Conservation (phyloP, 2,329 filamentous ascomycete genomes). For the Fusarium sp. region DNA sequence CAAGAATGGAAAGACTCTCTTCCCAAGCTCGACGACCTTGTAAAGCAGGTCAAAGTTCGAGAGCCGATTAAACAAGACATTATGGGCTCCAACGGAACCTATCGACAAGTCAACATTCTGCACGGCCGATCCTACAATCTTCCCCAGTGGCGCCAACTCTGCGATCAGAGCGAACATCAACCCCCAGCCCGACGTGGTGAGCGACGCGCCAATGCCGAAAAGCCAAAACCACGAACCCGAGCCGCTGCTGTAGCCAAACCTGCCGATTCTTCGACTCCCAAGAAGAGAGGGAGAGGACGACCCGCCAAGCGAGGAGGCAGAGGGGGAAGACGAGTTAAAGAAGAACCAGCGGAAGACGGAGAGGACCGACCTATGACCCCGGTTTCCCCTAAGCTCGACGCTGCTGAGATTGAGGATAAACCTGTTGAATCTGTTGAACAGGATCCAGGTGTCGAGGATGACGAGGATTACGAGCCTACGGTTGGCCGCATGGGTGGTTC, state of each 20-base stretch:
- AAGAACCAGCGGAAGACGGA: conserved; percentile 56
- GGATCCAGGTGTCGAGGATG: conserved; percentile 62
- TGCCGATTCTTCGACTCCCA: conserved; percentile 54
- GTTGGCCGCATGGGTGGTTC: conserved; percentile 65
- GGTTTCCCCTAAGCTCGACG: conserved; percentile 65
- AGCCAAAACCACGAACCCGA: conserved; percentile 62
- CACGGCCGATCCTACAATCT: conserved; percentile 97
- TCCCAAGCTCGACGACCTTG: conserved; percentile 83
- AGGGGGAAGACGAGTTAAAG: conserved; percentile 57
- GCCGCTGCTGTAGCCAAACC: conserved; percentile 53
- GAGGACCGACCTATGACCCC: conserved; percentile 73
- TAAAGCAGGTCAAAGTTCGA: conserved; percentile 93
- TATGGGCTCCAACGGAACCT: conserved; percentile 93
- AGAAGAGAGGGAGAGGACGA: conserved; percentile 59
- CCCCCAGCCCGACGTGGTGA: conserved; percentile 92
- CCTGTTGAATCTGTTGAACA: conserved; percentile 66
- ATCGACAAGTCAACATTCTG: conserved; percentile 96
- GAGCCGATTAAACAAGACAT: conserved; percentile 99
- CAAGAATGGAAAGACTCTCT: conserved; percentile 91
- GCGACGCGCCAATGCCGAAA: conserved; percentile 74
- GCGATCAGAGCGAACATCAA: conserved; percentile 95
- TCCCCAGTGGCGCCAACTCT: conserved; percentile 94
- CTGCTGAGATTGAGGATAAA: conserved; percentile 50
- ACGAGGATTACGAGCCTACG: conserved; percentile 57
- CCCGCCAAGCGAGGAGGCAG: conserved; percentile 56